Conservation (phyloP, 768 basidiomycete genomes). For the Leccinum truebloodii region DNA sequence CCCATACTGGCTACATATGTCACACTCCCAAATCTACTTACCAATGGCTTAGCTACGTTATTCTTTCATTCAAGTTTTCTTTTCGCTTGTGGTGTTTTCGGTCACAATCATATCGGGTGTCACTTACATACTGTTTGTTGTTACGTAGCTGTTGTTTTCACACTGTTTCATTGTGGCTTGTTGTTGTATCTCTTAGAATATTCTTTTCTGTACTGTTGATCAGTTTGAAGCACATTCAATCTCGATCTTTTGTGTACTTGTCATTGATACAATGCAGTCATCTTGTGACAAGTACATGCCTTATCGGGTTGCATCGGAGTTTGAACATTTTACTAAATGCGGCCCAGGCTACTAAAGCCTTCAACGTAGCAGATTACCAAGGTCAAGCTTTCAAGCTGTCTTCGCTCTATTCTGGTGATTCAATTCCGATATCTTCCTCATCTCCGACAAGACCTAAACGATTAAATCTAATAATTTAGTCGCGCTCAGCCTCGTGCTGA, state of each 20-base stretch:
- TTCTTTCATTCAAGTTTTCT: neutral
- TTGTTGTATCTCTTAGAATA: conserved; percentile 14
- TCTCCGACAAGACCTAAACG: conserved; percentile 2
- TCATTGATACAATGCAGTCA: too few species aligned
- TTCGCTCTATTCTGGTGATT: conserved; percentile 27
- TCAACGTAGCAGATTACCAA: conserved; percentile 1
- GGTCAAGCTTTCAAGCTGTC: conserved; percentile 29
- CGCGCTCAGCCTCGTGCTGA: conserved; percentile 37
- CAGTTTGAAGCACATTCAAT: neutral
- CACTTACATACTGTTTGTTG: conserved; percentile 3
- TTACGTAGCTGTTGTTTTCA: conserved; percentile 10
- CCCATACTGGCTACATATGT: conserved; percentile 12
- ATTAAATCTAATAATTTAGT: conserved; percentile 13
- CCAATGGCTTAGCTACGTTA: conserved; percentile 10
- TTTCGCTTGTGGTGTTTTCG: conserved; percentile 4
- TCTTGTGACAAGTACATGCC: too few species aligned
- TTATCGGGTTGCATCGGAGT: too few species aligned
- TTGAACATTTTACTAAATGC: too few species aligned
- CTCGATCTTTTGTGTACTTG: too few species aligned
- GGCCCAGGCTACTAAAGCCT: neutral
- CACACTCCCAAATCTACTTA: conserved; percentile 19
- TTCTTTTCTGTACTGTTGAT: conserved; percentile 3
- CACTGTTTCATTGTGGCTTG: conserved; percentile 5
- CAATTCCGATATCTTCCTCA: too few species aligned
- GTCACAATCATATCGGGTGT: conserved; percentile 5